Percentiles rank a stretch among this genome's conserved stretches.
phyloP scores from a whole-genome alignment of 1,284 basidiomycete species.

The Trichosporon ovoides region DNA sequence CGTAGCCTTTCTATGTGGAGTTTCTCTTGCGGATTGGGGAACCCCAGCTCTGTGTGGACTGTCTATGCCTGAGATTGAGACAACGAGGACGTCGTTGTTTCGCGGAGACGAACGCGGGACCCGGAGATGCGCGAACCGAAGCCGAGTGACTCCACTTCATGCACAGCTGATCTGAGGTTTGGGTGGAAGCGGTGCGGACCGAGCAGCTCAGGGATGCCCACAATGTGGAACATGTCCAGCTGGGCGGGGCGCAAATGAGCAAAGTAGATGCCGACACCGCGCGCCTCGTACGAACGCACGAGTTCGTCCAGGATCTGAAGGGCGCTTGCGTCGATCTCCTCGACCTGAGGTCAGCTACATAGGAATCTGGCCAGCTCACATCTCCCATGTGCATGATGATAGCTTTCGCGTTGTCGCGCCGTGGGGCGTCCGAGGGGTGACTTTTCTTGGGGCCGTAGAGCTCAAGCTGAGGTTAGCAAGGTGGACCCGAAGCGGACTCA shows the following conservation, averaged over 20 bases:
- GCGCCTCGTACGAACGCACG: constrained; percentile 63
- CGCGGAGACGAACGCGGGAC: constrained; percentile 3
- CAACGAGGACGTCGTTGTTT: neutral
- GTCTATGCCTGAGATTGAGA: neutral
- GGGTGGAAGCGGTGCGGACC: constrained; percentile 66
- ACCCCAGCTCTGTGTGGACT: too few relatives aligned
- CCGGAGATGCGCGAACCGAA: constrained; percentile 26
- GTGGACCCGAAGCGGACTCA: constrained; percentile 18
- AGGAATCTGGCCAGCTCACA: constrained; percentile 23
- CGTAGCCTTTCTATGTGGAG: neutral
- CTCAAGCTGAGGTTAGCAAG: constrained; percentile 33
- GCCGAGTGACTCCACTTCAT: constrained; percentile 40
- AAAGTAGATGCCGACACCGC: constrained; percentile 69
- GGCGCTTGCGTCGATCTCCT: constrained; percentile 73
- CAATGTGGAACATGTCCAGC: constrained; percentile 55
- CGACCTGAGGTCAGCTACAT: constrained; percentile 54
- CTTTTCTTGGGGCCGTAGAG: constrained; percentile 68
- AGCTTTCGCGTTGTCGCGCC: constrained; percentile 65
- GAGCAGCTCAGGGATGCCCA: constrained; percentile 52
- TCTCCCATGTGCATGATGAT: constrained; percentile 83
- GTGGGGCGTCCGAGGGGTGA: constrained; percentile 81
- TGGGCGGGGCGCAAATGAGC: constrained; percentile 64
- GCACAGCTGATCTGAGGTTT: constrained; percentile 54
- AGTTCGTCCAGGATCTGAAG: constrained; percentile 79
- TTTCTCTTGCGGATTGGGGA: neutral